Base-by-base conservation (phyloP, 331 rosid species). In the Quercus phellos region DNA sequence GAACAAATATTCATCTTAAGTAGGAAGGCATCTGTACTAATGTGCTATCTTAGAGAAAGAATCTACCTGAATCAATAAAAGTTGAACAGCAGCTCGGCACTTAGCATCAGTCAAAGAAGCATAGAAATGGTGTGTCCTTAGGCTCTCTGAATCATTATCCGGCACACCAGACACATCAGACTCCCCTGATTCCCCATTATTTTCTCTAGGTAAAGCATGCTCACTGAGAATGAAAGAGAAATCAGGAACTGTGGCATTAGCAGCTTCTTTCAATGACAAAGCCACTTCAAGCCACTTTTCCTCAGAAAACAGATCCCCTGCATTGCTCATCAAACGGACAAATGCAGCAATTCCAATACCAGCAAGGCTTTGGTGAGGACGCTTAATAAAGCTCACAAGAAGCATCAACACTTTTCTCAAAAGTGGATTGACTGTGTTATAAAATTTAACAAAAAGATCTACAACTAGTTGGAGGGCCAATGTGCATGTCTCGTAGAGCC, bases 341-440 rank as follows among this genome's bases (percentile, higher is more conserved):
- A 96, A 91, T 56, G 99, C 98, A 82, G 98, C 98, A 82, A 93
- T 91, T 78, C 99, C 99, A 63, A 96, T 96, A 79, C 99, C 98
- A 56, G 98, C 99, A 59, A 96, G 90, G 86, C 94, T 96, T 81
- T 93, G 99, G 90, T 93, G 99, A 81, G 97, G 99, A 56, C 98
- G 96, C 86, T 90, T 82, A 54, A 95, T 95, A 74, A 95, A 95
- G 85, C 96, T 93, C 77, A 95, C 98, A 68, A 95, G 85, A 74
- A 95, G 99, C 84, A 78, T 81, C 87, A 95, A 87, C 81, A 95
- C 98, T 85, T 90, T 95, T 84, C 80, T 91, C 85, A 95, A 61
- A 53, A 95, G 97, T 12, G 98, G 98, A 84, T 91, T 91, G 88
- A 95, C 99, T 1, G 92, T 91, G 80, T 73, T 27, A 72, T 95